A percentile compares a stretch with the other conserved stretches of the same genome.
Conservation (phyloP, 2,329 filamentous ascomycete species). For the Trichoderma arundinaceum region DNA sequence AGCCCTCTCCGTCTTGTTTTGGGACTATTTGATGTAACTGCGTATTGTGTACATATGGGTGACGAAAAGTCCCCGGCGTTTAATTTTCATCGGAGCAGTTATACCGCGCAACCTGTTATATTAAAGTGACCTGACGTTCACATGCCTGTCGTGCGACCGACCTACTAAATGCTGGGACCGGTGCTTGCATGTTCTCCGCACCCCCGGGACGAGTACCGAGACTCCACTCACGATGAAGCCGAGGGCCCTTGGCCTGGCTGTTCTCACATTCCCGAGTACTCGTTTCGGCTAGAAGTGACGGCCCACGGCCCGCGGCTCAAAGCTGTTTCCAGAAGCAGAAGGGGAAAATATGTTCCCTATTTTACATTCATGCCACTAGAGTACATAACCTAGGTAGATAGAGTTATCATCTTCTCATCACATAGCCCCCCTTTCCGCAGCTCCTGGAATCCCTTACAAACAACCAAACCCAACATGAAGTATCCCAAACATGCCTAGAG, state of each 20-base stretch:
- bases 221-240: constrained; percentile 21
- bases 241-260: constrained; percentile 7
- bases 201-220: constrained; percentile 6
- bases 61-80: constrained; percentile 31
- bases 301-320: constrained; percentile 10
- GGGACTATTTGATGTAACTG: not conserved
- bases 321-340: not conserved
- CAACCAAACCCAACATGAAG: constrained; percentile 1
- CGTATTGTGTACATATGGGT: constrained; percentile 23
- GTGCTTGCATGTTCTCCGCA: constrained; percentile 13
- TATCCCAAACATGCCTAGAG: constrained; percentile 15
- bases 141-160: constrained; percentile 11
- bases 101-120: not conserved
- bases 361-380: constrained; percentile 10
- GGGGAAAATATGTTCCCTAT: not conserved
- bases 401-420: not conserved
- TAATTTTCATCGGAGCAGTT: not conserved
- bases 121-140: constrained; percentile 22
- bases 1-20: not conserved
- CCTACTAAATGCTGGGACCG: not conserved
- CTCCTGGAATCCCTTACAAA: constrained; percentile 9
- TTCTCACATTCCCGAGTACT: not conserved
- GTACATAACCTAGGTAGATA: constrained; percentile 7
- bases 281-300: constrained; percentile 3
- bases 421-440: not conserved